Evolutionary conservation across 2,329 filamentous ascomycete genomes (phyloP).

Genomic region (Penicillium sp.): DNA sequence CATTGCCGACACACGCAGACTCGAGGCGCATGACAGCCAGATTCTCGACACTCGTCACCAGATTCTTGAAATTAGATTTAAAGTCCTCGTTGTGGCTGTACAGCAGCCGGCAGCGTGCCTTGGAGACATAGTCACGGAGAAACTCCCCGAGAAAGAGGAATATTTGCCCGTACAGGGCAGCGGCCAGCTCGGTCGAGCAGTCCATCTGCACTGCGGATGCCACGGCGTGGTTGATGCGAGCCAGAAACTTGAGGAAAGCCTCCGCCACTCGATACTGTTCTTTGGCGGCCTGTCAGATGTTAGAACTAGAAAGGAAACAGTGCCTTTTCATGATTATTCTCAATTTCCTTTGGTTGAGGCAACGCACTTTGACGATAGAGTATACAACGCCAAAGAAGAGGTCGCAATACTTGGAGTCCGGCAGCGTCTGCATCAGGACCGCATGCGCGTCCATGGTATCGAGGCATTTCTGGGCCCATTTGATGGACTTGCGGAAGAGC

Average conservation of each 20-base stretch:
- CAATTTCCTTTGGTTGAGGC: background rate
- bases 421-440: conserved; percentile 23
- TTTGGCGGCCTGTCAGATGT: conserved; percentile 26
- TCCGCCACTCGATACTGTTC: conserved; percentile 33
- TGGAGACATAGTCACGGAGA: conserved; percentile 36
- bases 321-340: background rate
- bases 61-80: conserved; percentile 29
- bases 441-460: conserved; percentile 28
- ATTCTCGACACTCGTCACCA: conserved; percentile 29
- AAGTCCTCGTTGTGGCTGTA: conserved; percentile 33
- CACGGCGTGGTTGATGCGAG: conserved; percentile 31
- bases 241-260: conserved; percentile 29
- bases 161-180: conserved; percentile 30
- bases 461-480: conserved; percentile 26
- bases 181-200: conserved; percentile 14
- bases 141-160: conserved; percentile 36
- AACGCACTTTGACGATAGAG: conserved; percentile 33
- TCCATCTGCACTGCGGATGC: conserved; percentile 14
- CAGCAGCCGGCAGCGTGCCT: conserved; percentile 31
- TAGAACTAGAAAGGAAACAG: background rate
- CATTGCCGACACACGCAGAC: conserved; percentile 19
- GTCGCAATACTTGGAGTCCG: conserved; percentile 27
- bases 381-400: conserved; percentile 35
- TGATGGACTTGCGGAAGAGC: conserved; percentile 23
- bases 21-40: conserved; percentile 7